phyloP scores from a whole-genome alignment of 2,329 filamentous ascomycete genomes.

The Diaporthe sp. region DNA sequence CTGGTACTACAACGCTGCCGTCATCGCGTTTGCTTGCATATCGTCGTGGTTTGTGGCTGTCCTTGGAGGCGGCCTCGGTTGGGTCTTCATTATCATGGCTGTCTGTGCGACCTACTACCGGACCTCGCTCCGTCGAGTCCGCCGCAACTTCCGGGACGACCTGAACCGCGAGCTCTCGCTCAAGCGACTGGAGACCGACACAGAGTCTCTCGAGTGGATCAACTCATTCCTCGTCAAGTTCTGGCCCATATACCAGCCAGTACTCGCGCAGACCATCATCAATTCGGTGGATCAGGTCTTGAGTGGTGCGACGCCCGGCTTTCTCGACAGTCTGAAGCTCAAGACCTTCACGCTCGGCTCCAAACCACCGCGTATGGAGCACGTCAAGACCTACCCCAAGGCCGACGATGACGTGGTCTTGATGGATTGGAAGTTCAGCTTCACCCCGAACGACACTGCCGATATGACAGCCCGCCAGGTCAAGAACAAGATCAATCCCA shows the following conservation, averaged over 20 bases:
- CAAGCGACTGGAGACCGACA: conserved; percentile 87
- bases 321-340: conserved; percentile 92
- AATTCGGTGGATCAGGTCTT: conserved; percentile 96
- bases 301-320: conserved; percentile 90
- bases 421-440: conserved; percentile 99
- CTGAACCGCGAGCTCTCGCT: conserved; percentile 87
- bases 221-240: conserved; percentile 99
- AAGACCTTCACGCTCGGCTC: conserved; percentile 94
- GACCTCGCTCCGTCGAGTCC: conserved; percentile 91
- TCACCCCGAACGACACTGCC: conserved; percentile 92
- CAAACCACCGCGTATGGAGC: conserved; percentile 95
- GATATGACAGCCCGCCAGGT: conserved; percentile 92
- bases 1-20: conserved; percentile 97
- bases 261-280: conserved; percentile 91
- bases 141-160: conserved; percentile 96
- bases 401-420: conserved; percentile 94
- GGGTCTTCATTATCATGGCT: conserved; percentile 95
- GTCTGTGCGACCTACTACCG: conserved; percentile 95
- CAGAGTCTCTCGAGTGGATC: conserved; percentile 97
- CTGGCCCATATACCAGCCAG: conserved; percentile 98
- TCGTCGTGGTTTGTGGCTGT: conserved; percentile 90
- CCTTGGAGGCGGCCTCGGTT: conserved; percentile 90
- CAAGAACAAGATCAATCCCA: conserved; percentile 97
- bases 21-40: conserved; percentile 94
- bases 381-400: conserved; percentile 98